Percentiles rank a stretch among this genome's conserved stretches.
These are phyloP conservation scores for Tubosaeta brunneosetosa DNA, from an alignment of 768 basidiomycete genomes.

Conservation along the genomic window DNA sequence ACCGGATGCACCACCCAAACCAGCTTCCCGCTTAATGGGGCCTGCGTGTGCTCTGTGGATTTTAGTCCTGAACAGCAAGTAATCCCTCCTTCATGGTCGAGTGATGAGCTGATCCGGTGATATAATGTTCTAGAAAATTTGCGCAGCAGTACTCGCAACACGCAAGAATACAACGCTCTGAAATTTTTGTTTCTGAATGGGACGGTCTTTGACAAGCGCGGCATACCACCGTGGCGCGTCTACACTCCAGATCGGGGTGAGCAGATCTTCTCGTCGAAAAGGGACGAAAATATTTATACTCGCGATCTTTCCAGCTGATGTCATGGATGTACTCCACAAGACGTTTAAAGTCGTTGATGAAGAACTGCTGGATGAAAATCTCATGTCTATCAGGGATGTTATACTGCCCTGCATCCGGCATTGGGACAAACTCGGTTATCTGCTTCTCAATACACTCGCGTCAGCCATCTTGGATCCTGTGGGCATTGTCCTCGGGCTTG, in stretches of 20 bases:
- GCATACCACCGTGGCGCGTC: slow-evolving; percentile 15
- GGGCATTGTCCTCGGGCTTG: too few species aligned
- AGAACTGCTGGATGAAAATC: slow-evolving; percentile 14
- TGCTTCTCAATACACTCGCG: too few species aligned
- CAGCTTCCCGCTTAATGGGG: slow-evolving; percentile 21
- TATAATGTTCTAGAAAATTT: slow-evolving; percentile 11
- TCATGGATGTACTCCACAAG: slow-evolving; percentile 16
- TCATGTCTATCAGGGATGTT: slow-evolving; percentile 14
- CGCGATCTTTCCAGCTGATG: slow-evolving; percentile 6
- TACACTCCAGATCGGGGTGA: slow-evolving; percentile 17
- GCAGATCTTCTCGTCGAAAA: neutral
- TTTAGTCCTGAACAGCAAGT: slow-evolving; percentile 14
- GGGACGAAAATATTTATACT: neutral
- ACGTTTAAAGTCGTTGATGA: slow-evolving; percentile 17
- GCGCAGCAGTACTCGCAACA: slow-evolving; percentile 1
- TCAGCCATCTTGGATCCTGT: too few species aligned
- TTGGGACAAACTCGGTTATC: too few species aligned
- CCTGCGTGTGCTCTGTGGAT: slow-evolving; percentile 22
- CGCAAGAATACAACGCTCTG: slow-evolving; percentile 11
- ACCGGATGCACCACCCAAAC: neutral
- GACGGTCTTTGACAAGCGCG: slow-evolving; percentile 8
- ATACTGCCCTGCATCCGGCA: slow-evolving; percentile 18
- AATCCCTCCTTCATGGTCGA: neutral
- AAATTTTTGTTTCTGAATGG: slow-evolving; percentile 16
- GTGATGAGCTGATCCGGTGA: neutral